A percentile compares a stretch with the other conserved stretches of the same genome.
Conservation (phyloP, 2,329 filamentous ascomycete species). For the Samsoniella hepiali region DNA sequence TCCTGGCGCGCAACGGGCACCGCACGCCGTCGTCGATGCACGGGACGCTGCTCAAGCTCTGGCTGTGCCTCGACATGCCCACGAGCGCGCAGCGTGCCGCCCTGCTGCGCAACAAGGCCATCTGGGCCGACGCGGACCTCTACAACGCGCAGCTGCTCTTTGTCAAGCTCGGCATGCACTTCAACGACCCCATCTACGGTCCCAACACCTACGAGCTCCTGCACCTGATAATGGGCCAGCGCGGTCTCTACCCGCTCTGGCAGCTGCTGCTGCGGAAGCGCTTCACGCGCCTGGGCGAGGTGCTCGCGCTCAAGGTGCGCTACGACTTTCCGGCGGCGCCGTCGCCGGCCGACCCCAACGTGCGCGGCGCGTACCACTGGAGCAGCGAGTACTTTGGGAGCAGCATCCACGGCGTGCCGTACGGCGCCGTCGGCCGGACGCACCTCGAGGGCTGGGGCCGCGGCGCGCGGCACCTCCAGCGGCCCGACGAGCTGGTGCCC, state of each 20-base stretch:
- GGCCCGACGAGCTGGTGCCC: slow-evolving; percentile 58
- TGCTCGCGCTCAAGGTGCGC: slow-evolving; percentile 54
- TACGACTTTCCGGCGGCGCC: slow-evolving; percentile 48
- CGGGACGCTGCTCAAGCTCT: slow-evolving; percentile 59
- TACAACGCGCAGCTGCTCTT: slow-evolving; percentile 62
- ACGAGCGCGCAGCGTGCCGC: slow-evolving; percentile 53
- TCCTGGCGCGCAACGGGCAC: slow-evolving; percentile 56
- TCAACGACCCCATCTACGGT: slow-evolving; percentile 60
- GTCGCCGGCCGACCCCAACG: not conserved
- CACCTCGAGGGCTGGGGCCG: slow-evolving; percentile 57
- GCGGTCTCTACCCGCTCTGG: slow-evolving; percentile 53
- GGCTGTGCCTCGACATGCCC: slow-evolving; percentile 68
- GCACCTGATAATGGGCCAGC: slow-evolving; percentile 59
- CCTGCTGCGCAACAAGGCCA: slow-evolving; percentile 48
- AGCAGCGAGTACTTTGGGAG: slow-evolving; percentile 22
- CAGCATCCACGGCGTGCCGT: slow-evolving; percentile 50
- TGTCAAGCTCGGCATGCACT: slow-evolving; percentile 68
- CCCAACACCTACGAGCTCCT: slow-evolving; percentile 49
- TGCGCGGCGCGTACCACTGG: slow-evolving; percentile 22
- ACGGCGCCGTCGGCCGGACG: slow-evolving; percentile 48
- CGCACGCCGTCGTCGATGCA: slow-evolving; percentile 49
- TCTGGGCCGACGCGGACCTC: slow-evolving; percentile 60
- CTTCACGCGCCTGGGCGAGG: slow-evolving; percentile 47
- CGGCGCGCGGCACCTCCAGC: slow-evolving; percentile 44
- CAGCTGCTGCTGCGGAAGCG: slow-evolving; percentile 55